Base-by-base conservation (phyloP, 1,284 basidiomycete species). In the Puccinia coronata region DNA sequence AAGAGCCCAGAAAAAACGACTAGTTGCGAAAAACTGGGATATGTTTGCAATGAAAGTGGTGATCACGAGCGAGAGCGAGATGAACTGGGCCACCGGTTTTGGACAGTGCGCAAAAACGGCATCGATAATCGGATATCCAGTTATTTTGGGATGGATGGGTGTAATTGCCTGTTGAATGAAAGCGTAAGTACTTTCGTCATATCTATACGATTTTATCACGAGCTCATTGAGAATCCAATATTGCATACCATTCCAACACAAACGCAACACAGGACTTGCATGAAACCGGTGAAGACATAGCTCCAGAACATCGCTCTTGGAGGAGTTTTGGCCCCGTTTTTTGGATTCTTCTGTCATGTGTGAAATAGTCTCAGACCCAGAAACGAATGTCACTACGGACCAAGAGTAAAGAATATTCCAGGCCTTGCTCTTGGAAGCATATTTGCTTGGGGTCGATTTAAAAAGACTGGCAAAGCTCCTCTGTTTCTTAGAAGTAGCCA, bases 1-100 rank as follows among this genome's bases (percentile, higher is more conserved):
- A 61, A 81, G 49, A 11, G 79, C 79, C 79, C 79, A 81, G 34
- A 69, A 53, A 43, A 81, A 81, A n/a, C 79, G 55, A 47, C 59
- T 73, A n/a, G 79, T 71, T 3, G 47, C 70, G 4, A 81, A 36
- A 55, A 81, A 49, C 36, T 81, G 79, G n/a, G 79, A 31, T n/a
- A 74, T 31, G n/a, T 69, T 72, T 20, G 69, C 53, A 23, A 65
- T 23, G 47, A 80, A 73, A 20, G 57, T 36, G n/a, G 43, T 49
- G 18, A 73, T n/a, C 23, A 73, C 20, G 5, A 80, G n/a, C 25
- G 67, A 49, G 41, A 63, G 31, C 20, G 49, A 25, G 25, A 80
- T 49, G 55, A 73, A 80, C n/a, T 71, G 67, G 31, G 78, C 78
- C 25, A 51, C 69, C 16, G 78, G 78, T 36, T 72, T 63, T 39